Percentiles rank a stretch among this genome's conserved stretches.
These are phyloP conservation scores for Aspergillus ibericus DNA, from an alignment of 2,329 filamentous ascomycete species.

Conservation along the genomic window DNA sequence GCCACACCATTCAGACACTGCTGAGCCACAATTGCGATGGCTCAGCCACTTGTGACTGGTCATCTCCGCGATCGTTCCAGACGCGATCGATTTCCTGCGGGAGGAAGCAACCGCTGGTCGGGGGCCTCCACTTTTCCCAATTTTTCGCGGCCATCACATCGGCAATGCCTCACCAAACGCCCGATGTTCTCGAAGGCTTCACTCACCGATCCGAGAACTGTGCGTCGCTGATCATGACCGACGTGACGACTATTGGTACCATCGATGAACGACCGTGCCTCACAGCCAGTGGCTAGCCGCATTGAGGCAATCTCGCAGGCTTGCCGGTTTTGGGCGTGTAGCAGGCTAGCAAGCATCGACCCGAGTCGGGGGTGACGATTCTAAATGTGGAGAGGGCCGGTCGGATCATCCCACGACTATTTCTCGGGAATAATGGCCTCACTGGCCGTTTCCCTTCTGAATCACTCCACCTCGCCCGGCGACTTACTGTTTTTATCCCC, in stretches of 20 bases:
- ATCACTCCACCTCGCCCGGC: not conserved
- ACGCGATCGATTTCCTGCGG: not conserved
- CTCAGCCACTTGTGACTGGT: slow-evolving; percentile 4
- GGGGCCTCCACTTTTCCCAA: not conserved
- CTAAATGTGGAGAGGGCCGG: not conserved
- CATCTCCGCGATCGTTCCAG: not conserved
- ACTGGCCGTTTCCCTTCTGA: not conserved
- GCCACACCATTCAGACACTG: not conserved
- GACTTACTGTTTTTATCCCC: not conserved
- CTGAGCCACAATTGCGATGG: not conserved
- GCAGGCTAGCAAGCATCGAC: not conserved
- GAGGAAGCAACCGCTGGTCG: not conserved
- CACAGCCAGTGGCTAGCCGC: not conserved
- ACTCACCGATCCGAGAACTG: not conserved
- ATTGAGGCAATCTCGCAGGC: not conserved
- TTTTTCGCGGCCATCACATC: not conserved
- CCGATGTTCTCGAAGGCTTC: not conserved
- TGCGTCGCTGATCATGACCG: slow-evolving; percentile 5
- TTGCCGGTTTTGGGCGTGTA: not conserved
- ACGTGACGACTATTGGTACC: not conserved
- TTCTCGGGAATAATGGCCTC: not conserved
- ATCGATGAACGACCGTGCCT: not conserved
- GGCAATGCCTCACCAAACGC: not conserved
- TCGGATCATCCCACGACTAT: not conserved
- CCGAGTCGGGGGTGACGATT: not conserved